Evolutionary conservation across 805 yeast species (phyloP).

Genomic region (Zygosaccharomyces gambellarensis): DNA sequence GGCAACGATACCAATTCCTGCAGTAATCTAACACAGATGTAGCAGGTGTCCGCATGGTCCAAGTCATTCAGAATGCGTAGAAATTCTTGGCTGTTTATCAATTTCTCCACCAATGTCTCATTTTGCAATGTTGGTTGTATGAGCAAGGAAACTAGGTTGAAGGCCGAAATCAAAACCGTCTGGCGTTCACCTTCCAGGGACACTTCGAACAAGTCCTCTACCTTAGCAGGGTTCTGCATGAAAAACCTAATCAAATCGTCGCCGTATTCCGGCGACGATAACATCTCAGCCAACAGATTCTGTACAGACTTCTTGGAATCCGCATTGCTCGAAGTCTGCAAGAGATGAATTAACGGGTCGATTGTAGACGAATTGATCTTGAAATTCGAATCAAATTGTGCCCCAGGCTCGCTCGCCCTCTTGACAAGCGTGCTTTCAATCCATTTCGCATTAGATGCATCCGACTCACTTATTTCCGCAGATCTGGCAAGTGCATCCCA

Average conservation of each 20-base stretch:
- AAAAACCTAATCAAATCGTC: conserved; percentile 23
- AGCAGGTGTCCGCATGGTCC: conserved; percentile 31
- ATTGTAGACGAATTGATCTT: conserved; percentile 16
- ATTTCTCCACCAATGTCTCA: conserved; percentile 16
- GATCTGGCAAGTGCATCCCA: conserved; percentile 90
- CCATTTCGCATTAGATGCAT: conserved; percentile 47
- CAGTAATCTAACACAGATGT: conserved; percentile 30
- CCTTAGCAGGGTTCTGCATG: conserved; percentile 18
- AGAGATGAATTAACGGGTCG: conserved; percentile 28
- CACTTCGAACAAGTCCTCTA: conserved; percentile 22
- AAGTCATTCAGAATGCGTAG: conserved; percentile 22
- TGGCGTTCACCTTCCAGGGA: conserved; percentile 30
- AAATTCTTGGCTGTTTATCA: conserved; percentile 23
- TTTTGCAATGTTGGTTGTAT: conserved; percentile 24
- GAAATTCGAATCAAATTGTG: conserved; percentile 30
- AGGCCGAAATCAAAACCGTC: conserved; percentile 30
- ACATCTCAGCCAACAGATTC: conserved; percentile 30
- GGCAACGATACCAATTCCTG: conserved; percentile 32
- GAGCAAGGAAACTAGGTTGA: conserved; percentile 32
- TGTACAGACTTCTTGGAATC: conserved; percentile 31
- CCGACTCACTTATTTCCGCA: conserved; percentile 58
- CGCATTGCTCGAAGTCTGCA: conserved; percentile 23
- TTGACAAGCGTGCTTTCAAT: conserved; percentile 28
- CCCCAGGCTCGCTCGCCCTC: conserved; percentile 44
- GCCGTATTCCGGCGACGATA: conserved; percentile 22